A percentile compares a stretch with the other conserved stretches of the same genome.
Conservation (phyloP, 2,329 filamentous ascomycete genomes). For the Gliomastix tumulicola region DNA sequence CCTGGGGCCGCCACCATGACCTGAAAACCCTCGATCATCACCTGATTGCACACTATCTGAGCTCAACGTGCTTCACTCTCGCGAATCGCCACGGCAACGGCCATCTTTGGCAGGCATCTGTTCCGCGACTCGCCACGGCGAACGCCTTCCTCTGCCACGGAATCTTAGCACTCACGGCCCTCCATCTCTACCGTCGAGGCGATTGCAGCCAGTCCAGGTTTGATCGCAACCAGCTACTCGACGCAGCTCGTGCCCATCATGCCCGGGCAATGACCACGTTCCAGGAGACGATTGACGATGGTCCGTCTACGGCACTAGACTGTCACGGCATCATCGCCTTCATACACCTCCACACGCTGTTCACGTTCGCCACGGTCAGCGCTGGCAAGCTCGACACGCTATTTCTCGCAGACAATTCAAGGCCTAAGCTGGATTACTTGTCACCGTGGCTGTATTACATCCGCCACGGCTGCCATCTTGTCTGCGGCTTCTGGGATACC, state of each 20-base stretch:
- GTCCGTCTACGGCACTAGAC: neutral
- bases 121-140: neutral
- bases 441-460: slow-evolving; percentile 7
- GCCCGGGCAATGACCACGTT: neutral
- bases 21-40: neutral
- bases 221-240: neutral
- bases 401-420: neutral
- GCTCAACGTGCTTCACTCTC: slow-evolving; percentile 2
- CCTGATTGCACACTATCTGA: neutral
- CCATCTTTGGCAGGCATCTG: neutral
- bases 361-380: no score
- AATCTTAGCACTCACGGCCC: neutral
- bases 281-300: neutral
- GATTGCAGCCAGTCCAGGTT: no score
- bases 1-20: neutral
- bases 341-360: neutral
- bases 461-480: slow-evolving; percentile 4
- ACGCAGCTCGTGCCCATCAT: neutral
- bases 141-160: neutral
- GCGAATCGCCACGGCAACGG: neutral
- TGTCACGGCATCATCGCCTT: neutral
- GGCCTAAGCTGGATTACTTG: neutral
- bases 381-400: neutral
- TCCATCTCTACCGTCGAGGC: no score
- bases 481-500: slow-evolving; percentile 3